Base-by-base conservation (phyloP, 2,329 filamentous ascomycete genomes). In the Pseudogymnoascus sp. region DNA sequence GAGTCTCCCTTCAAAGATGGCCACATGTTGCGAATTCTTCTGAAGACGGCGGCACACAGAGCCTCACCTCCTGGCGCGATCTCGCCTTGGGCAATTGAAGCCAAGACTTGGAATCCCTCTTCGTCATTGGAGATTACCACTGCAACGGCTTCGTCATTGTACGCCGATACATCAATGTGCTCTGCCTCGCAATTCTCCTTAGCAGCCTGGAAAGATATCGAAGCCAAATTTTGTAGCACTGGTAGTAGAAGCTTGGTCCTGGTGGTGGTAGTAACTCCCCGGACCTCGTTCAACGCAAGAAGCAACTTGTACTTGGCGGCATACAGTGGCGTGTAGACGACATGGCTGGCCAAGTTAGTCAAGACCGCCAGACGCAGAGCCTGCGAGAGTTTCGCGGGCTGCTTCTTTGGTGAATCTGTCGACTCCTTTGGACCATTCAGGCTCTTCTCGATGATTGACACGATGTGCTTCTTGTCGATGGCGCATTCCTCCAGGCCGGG, bases 401-500 rank as follows among this genome's bases (percentile, higher is more conserved):
- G 81, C 63, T 82, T 83, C 67, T 80, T 82, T 8, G 65, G 68
- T 2, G 67, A 68, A 37, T 72, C 71, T 12, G 71, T 79, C 16
- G 79, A 77, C 53, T 77, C 76, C 18, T 75, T 72, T 16, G 73
- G 70, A 62, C 84, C 83, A 68, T 87, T 85, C 9, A 95, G 73
- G 0, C 81, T 76, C 34, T 79, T 80, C 65, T 84, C 80, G 4
- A 96, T 73, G 2, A 87, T 82, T 18, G 84, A 83, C 25, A 82
- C 78, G 49, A 96, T 80, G 65, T 95, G 87, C 28, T 82, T 84
- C 3, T 85, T 78, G 71, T 97, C 92, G 68, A 97, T 84, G 3
- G 93, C 82, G 70, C 88, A 96, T 75, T 97, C 95, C 75, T 97
- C 93, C 8, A 96, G 77, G 1, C 83, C 84, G 0, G 90, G 90